These are phyloP conservation scores for Podospora conica DNA, from an alignment of 495 filamentous ascomycete genomes.

Conservation along the genomic window DNA sequence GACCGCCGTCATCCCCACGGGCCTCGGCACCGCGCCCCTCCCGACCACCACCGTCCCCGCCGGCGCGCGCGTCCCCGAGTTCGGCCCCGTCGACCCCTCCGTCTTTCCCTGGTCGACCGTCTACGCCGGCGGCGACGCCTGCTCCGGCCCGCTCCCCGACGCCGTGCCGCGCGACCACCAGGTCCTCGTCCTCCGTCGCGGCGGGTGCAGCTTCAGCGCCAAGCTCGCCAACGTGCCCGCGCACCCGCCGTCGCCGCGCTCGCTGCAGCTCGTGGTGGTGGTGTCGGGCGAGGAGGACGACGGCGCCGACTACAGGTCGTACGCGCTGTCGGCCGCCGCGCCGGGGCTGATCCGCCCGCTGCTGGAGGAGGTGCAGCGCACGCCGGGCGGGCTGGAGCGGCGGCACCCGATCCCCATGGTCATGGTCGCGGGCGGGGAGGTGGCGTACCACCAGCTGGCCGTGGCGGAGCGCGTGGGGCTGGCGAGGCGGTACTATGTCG, in stretches of 20 bases:
- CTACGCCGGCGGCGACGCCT: slow-evolving; percentile 66
- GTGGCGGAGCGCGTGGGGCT: slow-evolving; percentile 60
- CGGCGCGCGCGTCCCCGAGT: slow-evolving; percentile 36
- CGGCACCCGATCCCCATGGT: slow-evolving; percentile 73
- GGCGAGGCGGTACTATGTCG: slow-evolving; percentile 69
- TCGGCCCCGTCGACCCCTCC: slow-evolving; percentile 21
- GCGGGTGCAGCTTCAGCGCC: slow-evolving; percentile 74
- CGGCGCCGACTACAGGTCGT: slow-evolving; percentile 18
- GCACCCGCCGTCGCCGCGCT: slow-evolving; percentile 51
- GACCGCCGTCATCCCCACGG: slow-evolving; percentile 66
- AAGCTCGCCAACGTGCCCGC: slow-evolving; percentile 82
- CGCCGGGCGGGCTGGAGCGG: slow-evolving; percentile 63
- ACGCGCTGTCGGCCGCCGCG: slow-evolving; percentile 3
- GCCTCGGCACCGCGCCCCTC: slow-evolving; percentile 67
- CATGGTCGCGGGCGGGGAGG: slow-evolving; percentile 73
- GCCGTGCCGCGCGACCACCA: slow-evolving; percentile 60
- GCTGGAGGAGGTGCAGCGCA: slow-evolving; percentile 68
- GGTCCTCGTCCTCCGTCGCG: slow-evolving; percentile 76
- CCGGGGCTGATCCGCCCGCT: slow-evolving; percentile 53
- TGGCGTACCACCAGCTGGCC: slow-evolving; percentile 56
- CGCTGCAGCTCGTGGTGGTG: slow-evolving; percentile 75
- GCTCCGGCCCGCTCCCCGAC: slow-evolving; percentile 55
- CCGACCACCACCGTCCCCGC: slow-evolving; percentile 56
- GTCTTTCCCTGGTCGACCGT: slow-evolving; percentile 60
- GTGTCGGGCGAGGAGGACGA: slow-evolving; percentile 60